phyloP scores from a whole-genome alignment of 2,329 filamentous ascomycete genomes.

The Aspergillus spinulosporus region DNA sequence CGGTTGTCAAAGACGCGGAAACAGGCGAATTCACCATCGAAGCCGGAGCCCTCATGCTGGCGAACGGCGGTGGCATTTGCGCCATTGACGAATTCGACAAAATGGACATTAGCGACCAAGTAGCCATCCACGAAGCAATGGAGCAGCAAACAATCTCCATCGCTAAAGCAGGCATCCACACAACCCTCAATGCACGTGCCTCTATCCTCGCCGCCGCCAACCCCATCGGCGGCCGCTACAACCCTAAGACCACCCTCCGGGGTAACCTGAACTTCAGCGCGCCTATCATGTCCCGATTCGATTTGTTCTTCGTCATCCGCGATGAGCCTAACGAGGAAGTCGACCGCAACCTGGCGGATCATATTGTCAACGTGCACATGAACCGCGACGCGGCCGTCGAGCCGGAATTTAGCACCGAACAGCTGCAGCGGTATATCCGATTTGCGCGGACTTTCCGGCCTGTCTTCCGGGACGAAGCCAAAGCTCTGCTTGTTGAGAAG shows the following conservation, averaged over 20 bases:
- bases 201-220: slow-evolving; percentile 96
- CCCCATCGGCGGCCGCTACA: slow-evolving; percentile 89
- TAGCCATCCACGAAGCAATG: slow-evolving; percentile 99
- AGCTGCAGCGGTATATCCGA: slow-evolving; percentile 93
- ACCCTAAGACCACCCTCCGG: slow-evolving; percentile 89
- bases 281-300: slow-evolving; percentile 98
- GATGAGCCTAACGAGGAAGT: slow-evolving; percentile 94
- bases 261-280: slow-evolving; percentile 98
- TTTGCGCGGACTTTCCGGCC: slow-evolving; percentile 94
- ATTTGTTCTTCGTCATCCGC: slow-evolving; percentile 95
- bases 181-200: slow-evolving; percentile 91
- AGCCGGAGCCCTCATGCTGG: slow-evolving; percentile 95
- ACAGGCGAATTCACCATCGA: slow-evolving; percentile 99
- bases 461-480: slow-evolving; percentile 85
- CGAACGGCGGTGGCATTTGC: slow-evolving; percentile 87
- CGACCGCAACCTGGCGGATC: slow-evolving; percentile 86
- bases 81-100: slow-evolving; percentile 99
- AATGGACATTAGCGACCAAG: slow-evolving; percentile 96
- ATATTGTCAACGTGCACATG: slow-evolving; percentile 93
- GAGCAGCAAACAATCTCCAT: slow-evolving; percentile 99
- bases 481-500: slow-evolving; percentile 78
- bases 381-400: slow-evolving; percentile 86
- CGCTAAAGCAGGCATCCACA: slow-evolving; percentile 96
- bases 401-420: slow-evolving; percentile 93
- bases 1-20: slow-evolving; percentile 96